A percentile compares a stretch with the other conserved stretches of the same genome.
phyloP scores from a whole-genome alignment of 2,329 filamentous ascomycete genomes.

The Aureobasidium mangrovei region DNA sequence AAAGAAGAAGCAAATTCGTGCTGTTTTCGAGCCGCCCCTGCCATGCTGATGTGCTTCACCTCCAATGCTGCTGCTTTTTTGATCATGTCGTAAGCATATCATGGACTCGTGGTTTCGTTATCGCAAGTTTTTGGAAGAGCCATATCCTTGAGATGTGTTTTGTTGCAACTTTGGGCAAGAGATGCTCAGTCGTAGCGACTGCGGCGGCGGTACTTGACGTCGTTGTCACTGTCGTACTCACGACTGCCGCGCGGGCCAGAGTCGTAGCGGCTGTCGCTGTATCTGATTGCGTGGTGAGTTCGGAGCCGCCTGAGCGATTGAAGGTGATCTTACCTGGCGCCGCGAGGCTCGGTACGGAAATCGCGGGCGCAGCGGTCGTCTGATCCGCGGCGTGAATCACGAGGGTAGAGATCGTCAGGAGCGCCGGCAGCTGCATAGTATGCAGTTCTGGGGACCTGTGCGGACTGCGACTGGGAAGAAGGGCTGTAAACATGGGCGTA shows the following conservation, averaged over 20 bases:
- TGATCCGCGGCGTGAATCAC: not conserved
- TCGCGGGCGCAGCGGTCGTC: not conserved
- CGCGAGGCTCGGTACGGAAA: not conserved
- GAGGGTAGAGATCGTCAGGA: not conserved
- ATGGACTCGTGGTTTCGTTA: too few relatives aligned
- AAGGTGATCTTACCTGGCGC: not conserved
- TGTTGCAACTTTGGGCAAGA: not conserved
- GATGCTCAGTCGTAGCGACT: slow-evolving; percentile 3
- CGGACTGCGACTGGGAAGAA: not conserved
- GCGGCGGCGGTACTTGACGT: not conserved
- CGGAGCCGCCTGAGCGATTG: not conserved
- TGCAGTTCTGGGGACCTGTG: not conserved
- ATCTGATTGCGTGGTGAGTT: not conserved
- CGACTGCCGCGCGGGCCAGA: not conserved
- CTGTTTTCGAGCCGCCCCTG: too few relatives aligned
- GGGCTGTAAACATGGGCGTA: slow-evolving; percentile 28
- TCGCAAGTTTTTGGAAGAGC: too few relatives aligned
- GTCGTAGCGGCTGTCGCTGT: not conserved
- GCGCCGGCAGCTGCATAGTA: too few relatives aligned
- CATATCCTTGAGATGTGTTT: too few relatives aligned
- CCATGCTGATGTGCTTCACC: too few relatives aligned
- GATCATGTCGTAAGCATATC: too few relatives aligned
- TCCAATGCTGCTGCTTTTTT: too few relatives aligned
- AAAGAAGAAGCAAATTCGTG: too few relatives aligned
- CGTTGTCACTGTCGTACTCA: not conserved